phyloP scores from a whole-genome alignment of 148 eudicot genomes.

The Camellia granthamiana region DNA sequence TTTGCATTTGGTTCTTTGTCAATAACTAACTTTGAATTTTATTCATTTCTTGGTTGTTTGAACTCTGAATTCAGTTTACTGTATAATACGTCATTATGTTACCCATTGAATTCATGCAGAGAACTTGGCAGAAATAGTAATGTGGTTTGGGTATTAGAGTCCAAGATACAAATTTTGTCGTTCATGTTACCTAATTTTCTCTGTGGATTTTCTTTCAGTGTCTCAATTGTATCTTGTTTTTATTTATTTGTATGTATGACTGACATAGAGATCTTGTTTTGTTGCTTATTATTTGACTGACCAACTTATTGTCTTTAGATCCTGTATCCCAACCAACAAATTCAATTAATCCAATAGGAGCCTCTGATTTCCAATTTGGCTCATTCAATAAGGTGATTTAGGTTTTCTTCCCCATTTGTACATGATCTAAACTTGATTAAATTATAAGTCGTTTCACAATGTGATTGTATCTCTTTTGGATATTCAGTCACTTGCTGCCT shows the following conservation, averaged over 20 bases:
- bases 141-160: too few species aligned
- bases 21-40: neutral
- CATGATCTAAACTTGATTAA: neutral
- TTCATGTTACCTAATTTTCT: neutral
- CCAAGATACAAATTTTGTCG: too few species aligned
- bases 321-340: constrained; percentile 47
- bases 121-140: neutral
- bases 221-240: neutral
- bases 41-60: neutral
- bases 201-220: neutral
- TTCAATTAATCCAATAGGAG: constrained; percentile 42
- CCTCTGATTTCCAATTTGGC: constrained; percentile 54
- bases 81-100: neutral
- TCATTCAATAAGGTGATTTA: constrained; percentile 56
- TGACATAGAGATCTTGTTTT: neutral
- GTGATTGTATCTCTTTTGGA: neutral
- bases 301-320: constrained; percentile 34
- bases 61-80: neutral
- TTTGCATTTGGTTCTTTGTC: neutral
- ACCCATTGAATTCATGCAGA: neutral
- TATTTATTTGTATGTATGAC: neutral
- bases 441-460: neutral
- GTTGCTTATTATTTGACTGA: neutral
- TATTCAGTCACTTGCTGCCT: constrained; percentile 30
- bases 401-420: neutral